Conservation (phyloP, 75 land plant species). For the Selaginella moellendorffii region DNA sequence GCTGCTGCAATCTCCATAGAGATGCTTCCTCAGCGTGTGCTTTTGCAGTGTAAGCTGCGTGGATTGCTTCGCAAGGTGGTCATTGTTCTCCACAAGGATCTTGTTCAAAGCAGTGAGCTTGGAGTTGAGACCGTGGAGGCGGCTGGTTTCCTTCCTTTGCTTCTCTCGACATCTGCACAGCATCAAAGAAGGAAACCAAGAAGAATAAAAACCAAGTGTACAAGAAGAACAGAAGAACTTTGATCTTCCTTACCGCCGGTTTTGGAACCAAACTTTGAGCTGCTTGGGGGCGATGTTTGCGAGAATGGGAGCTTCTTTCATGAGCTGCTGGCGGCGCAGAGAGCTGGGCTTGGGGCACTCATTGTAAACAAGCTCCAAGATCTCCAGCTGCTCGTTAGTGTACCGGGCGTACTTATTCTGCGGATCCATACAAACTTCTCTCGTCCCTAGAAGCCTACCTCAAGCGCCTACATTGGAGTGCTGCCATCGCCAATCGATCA, state of each 20-base stretch:
- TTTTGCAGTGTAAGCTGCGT: constrained; percentile 80
- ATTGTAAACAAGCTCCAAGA: neutral
- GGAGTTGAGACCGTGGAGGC: constrained; percentile 69
- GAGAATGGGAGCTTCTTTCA: neutral
- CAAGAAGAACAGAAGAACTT: neutral
- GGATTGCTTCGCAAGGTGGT: constrained; percentile 84
- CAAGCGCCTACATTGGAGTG: no score
- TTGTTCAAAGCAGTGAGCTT: constrained; percentile 91
- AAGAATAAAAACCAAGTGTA: neutral
- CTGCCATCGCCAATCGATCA: no score
- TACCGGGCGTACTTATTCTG: neutral
- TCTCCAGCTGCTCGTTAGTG: constrained; percentile 1
- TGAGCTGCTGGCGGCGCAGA: constrained; percentile 5
- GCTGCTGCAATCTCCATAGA: constrained; percentile 18
- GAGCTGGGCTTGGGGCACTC: constrained; percentile 10
- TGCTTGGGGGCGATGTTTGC: constrained; percentile 1
- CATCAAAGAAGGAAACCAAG: neutral
- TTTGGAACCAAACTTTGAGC: constrained; percentile 10
- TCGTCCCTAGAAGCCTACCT: no score
- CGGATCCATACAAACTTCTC: no score
- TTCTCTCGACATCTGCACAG: constrained; percentile 59
- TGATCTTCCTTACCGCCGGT: constrained; percentile 4
- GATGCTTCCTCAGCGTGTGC: constrained; percentile 63
- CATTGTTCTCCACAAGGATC: constrained; percentile 94
- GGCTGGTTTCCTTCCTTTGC: constrained; percentile 86